phyloP scores from a whole-genome alignment of 1,284 basidiomycete genomes.

The Schizophyllum commune region DNA sequence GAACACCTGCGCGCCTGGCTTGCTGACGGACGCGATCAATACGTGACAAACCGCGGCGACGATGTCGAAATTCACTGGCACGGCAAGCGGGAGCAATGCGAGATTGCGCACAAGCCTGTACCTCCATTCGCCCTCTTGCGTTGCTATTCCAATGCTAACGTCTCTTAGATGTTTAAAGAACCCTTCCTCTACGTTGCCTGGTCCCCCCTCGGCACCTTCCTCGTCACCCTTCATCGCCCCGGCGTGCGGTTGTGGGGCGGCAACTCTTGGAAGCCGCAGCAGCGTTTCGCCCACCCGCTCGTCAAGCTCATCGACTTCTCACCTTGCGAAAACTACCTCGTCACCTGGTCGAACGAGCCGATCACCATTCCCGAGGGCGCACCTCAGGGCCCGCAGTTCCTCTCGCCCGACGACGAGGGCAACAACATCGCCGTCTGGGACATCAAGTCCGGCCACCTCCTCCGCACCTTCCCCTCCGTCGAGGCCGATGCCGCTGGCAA shows the following conservation, averaged over 20 bases:
- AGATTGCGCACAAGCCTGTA: slow-evolving; percentile 74
- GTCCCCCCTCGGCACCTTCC: slow-evolving; percentile 93
- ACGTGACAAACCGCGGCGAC: slow-evolving; percentile 89
- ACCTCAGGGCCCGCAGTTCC: slow-evolving; percentile 76
- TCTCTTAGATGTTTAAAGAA: slow-evolving; percentile 86
- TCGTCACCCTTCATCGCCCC: slow-evolving; percentile 92
- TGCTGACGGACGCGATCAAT: slow-evolving; percentile 95
- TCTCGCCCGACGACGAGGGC: slow-evolving; percentile 93
- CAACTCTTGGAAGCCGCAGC: slow-evolving; percentile 76
- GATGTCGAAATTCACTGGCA: slow-evolving; percentile 94
- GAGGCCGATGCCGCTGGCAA: slow-evolving; percentile 56
- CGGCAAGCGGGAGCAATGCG: slow-evolving; percentile 83
- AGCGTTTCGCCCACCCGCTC: slow-evolving; percentile 92
- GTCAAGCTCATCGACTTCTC: slow-evolving; percentile 98
- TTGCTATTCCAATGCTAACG: slow-evolving; percentile 10
- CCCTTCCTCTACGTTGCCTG: slow-evolving; percentile 84
- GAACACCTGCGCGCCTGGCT: slow-evolving; percentile 97
- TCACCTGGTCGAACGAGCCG: slow-evolving; percentile 97
- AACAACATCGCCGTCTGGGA: slow-evolving; percentile 99
- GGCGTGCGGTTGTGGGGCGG: slow-evolving; percentile 98
- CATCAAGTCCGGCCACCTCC: slow-evolving; percentile 85
- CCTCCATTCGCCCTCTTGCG: slow-evolving; percentile 19
- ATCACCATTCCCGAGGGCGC: slow-evolving; percentile 84
- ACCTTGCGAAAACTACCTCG: slow-evolving; percentile 93
- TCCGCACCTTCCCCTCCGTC: slow-evolving; percentile 87